phyloP scores from a whole-genome alignment of 352 stramenopile genomes.

The Phytopythium mirpurense region DNA sequence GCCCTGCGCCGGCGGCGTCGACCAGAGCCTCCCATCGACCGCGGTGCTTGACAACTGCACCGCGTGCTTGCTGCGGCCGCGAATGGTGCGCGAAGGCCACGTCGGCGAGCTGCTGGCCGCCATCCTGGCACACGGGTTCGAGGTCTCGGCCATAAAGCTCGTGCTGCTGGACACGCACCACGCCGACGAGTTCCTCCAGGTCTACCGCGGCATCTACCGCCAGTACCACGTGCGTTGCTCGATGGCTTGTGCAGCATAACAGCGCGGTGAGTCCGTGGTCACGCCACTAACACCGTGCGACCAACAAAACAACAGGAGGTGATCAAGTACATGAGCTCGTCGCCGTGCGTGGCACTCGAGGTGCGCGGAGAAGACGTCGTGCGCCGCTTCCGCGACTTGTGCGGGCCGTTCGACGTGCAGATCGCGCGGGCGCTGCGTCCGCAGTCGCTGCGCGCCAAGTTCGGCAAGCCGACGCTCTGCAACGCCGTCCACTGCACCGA shows the following conservation, averaged over 20 bases:
- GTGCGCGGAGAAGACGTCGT: slow-evolving; percentile 84
- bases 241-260: too few relatives aligned
- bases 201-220: slow-evolving; percentile 73
- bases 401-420: slow-evolving; percentile 87
- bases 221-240: slow-evolving; percentile 72
- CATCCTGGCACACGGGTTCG: slow-evolving; percentile 79
- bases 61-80: slow-evolving; percentile 51
- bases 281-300: too few relatives aligned
- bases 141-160: slow-evolving; percentile 86
- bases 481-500: slow-evolving; percentile 94
- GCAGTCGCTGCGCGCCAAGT: slow-evolving; percentile 81
- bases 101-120: slow-evolving; percentile 74
- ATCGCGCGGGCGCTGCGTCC: slow-evolving; percentile 86
- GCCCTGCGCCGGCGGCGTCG: slow-evolving; percentile 22
- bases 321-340: slow-evolving; percentile 89
- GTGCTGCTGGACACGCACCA: slow-evolving; percentile 74
- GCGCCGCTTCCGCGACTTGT: slow-evolving; percentile 68
- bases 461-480: slow-evolving; percentile 74
- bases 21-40: slow-evolving; percentile 26
- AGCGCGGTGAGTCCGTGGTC: too few relatives aligned
- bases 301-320: slow-evolving; percentile 39
- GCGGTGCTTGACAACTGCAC: slow-evolving; percentile 64
- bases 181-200: slow-evolving; percentile 89
- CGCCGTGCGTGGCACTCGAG: slow-evolving; percentile 85
- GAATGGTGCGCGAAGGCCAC: slow-evolving; percentile 51